Percentiles rank a stretch among this genome's conserved stretches.
Evolutionary conservation across 2,329 filamentous ascomycete genomes (phyloP).

Genomic region (Hymenoscyphus scutula): DNA sequence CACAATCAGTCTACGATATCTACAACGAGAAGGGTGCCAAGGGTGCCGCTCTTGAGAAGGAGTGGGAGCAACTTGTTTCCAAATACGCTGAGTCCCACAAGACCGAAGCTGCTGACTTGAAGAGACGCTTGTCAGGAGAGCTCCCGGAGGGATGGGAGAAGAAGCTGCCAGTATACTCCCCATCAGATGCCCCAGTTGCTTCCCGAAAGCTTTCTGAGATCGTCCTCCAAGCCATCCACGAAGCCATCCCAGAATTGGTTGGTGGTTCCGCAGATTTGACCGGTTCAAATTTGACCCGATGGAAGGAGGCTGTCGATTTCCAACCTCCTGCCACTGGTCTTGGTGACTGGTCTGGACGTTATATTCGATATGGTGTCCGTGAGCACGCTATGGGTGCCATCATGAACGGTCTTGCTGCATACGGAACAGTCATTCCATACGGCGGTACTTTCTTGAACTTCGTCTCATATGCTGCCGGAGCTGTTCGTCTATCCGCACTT

Average conservation of each 20-base stretch:
- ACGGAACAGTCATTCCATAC: slow-evolving; percentile 92
- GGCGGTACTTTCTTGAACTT: slow-evolving; percentile 99
- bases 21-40: slow-evolving; percentile 83
- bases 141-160: slow-evolving; percentile 98
- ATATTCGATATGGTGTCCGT: slow-evolving; percentile 88
- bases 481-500: slow-evolving; percentile 89
- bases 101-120: slow-evolving; percentile 75
- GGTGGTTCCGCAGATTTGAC: slow-evolving; percentile 98
- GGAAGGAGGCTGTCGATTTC: slow-evolving; percentile 97
- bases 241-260: slow-evolving; percentile 80
- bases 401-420: slow-evolving; percentile 92
- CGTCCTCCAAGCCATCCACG: slow-evolving; percentile 84
- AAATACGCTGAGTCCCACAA: slow-evolving; percentile 81
- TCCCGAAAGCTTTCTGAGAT: slow-evolving; percentile 96
- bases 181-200: slow-evolving; percentile 78
- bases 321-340: slow-evolving; percentile 84
- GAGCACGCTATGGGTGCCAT: slow-evolving; percentile 91
- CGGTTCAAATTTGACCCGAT: slow-evolving; percentile 96
- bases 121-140: slow-evolving; percentile 74
- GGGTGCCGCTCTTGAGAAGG: slow-evolving; percentile 84
- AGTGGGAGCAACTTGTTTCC: slow-evolving; percentile 92
- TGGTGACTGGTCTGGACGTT: slow-evolving; percentile 87
- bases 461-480: slow-evolving; percentile 93
- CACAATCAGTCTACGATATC: slow-evolving; percentile 89
- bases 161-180: slow-evolving; percentile 84